Base-by-base conservation (phyloP, 768 basidiomycete genomes). In the Asterophora lycoperdoides region DNA sequence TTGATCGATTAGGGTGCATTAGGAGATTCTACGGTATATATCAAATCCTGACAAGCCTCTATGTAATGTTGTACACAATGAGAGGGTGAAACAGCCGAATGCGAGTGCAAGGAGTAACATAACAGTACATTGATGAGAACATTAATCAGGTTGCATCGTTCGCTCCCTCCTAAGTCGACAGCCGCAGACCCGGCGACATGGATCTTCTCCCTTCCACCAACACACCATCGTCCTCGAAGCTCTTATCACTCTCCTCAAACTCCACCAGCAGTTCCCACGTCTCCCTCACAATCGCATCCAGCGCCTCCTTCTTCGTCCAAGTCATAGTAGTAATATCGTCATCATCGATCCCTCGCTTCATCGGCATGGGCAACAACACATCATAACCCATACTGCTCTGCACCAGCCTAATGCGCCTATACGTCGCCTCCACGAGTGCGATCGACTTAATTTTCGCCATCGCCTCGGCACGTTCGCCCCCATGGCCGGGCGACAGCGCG, bases 321-420 rank as follows among this genome's bases (percentile, higher is more conserved):
- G 74, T 72, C 57, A 59, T 66, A 50, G 64, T 57, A 38, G 62
- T 60, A 34, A 64, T 61, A 39, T 73, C 63, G 15, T 73, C 68
- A 10, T 51, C 55, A 5, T 62, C 67, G 5, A 60, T 59, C 32
- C 59, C 61, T 23, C 60, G 60, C 18, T 60, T 61, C 26, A 57
- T 52, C 8, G 73, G 73, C 38, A 78, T 53, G 9, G 82, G 81
- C 7, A 87, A 65, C 23, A 86, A 62, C 4, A 68, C 61, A 13
- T 75, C 70, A 61, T 86, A 88, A 2, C 86, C 85, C 73, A 86
- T 74, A 44, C 70, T 74, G 10, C 68, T 69, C 64, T 87, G 86
- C 18, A 84, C 81, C 2, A 75, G 61, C 15, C 86, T 71, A 19
- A 89, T 77, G 23, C 84, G 69, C 29, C 70, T 70, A 57, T 83